Conservation (phyloP, 768 basidiomycete genomes). For the Exidia glandulosa region DNA sequence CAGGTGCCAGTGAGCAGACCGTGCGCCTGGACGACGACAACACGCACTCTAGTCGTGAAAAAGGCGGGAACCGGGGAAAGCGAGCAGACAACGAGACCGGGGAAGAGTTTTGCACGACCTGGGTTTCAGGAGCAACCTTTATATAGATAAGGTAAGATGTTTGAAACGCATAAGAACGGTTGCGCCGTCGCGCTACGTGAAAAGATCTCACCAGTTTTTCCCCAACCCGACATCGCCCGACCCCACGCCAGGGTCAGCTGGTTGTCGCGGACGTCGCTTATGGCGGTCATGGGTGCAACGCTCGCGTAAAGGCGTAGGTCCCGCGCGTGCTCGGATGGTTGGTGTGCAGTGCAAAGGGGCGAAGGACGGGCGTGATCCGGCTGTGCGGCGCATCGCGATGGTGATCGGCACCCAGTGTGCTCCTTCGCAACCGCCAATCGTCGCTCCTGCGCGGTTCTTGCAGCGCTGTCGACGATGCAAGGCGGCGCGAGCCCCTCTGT, state of each 20-base stretch:
- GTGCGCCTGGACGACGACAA: background rate
- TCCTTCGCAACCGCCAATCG: too few relatives aligned
- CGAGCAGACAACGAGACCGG: too few relatives aligned
- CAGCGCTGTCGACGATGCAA: too few relatives aligned
- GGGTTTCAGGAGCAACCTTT: too few relatives aligned
- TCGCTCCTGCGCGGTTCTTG: too few relatives aligned
- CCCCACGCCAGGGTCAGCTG: background rate
- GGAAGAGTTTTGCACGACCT: too few relatives aligned
- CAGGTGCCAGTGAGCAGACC: background rate
- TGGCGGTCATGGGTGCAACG: background rate
- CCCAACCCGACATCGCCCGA: background rate
- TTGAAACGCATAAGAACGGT: too few relatives aligned
- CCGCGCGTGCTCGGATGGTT: background rate
- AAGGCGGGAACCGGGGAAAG: background rate
- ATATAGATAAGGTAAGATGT: too few relatives aligned
- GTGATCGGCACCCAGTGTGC: too few relatives aligned
- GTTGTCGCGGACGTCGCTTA: background rate
- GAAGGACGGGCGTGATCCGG: background rate
- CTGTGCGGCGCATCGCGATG: background rate
- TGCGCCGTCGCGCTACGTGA: too few relatives aligned
- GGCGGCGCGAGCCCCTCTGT: too few relatives aligned
- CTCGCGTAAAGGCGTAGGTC: background rate
- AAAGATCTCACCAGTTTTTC: too few relatives aligned
- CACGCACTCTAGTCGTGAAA: background rate
- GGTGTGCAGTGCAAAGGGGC: background rate